phyloP scores from a whole-genome alignment of 192 early-diverging fungal genomes.

The Backusella tuberculispora region DNA sequence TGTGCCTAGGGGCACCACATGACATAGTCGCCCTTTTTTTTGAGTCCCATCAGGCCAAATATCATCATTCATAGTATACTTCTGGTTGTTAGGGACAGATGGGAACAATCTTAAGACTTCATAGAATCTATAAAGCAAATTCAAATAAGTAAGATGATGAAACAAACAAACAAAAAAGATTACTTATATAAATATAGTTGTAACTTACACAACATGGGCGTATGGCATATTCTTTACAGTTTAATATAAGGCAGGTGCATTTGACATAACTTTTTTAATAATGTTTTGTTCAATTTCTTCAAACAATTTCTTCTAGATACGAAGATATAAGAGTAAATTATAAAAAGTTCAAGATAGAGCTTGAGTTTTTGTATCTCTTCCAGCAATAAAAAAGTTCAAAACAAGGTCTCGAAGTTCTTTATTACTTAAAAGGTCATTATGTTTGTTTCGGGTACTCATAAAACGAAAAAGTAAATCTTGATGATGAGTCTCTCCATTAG shows the following conservation, averaged over 20 bases:
- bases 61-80: constrained; percentile 55
- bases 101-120: constrained; percentile 71
- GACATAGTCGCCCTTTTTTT: constrained; percentile 49
- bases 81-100: constrained; percentile 60
- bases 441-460: constrained; percentile 29
- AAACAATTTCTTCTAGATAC: constrained; percentile 42
- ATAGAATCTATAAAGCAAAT: constrained; percentile 17
- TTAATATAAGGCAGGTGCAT: constrained; percentile 30
- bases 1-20: constrained; percentile 53
- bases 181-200: constrained; percentile 35
- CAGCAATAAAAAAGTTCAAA: constrained; percentile 44
- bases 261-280: constrained; percentile 19
- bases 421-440: constrained; percentile 22
- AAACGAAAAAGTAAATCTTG: constrained; percentile 37
- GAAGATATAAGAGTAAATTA: constrained; percentile 40
- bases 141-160: no score
- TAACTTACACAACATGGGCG: constrained; percentile 40
- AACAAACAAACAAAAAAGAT: not conserved
- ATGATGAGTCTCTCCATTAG: not conserved
- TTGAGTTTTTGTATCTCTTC: constrained; percentile 52
- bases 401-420: constrained; percentile 39
- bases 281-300: constrained; percentile 43
- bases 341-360: constrained; percentile 54
- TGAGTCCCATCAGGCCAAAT: constrained; percentile 61
- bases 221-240: constrained; percentile 35